Percentiles rank a stretch among this genome's conserved stretches.
These are phyloP conservation scores for Colletotrichum spinosum DNA, from an alignment of 2,329 filamentous ascomycete species.

Conservation along the genomic window DNA sequence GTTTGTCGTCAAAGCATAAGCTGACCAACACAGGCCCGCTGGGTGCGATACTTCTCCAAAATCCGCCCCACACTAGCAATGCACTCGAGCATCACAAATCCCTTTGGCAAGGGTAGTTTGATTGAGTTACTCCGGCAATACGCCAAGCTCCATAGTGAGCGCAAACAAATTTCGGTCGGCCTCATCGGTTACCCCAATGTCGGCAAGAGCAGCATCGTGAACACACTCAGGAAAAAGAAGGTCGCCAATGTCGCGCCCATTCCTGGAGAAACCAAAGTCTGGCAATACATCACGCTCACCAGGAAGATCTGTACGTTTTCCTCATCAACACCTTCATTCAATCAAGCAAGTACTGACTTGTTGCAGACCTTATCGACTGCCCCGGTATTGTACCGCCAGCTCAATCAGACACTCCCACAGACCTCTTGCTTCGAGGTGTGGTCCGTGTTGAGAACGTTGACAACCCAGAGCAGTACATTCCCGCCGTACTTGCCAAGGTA, in stretches of 20 bases:
- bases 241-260: slow-evolving; percentile 95
- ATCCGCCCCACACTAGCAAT: slow-evolving; percentile 96
- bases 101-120: slow-evolving; percentile 94
- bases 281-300: slow-evolving; percentile 98
- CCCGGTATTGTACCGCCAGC: slow-evolving; percentile 96
- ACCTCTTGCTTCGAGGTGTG: slow-evolving; percentile 90
- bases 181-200: slow-evolving; percentile 89
- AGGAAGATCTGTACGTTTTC: slow-evolving; percentile 73
- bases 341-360: slow-evolving; percentile 1
- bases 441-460: slow-evolving; percentile 94
- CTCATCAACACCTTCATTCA: too few relatives aligned
- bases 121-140: slow-evolving; percentile 95
- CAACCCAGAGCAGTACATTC: slow-evolving; percentile 95
- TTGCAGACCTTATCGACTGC: slow-evolving; percentile 84
- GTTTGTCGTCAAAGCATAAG: slow-evolving; percentile 33
- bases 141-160: slow-evolving; percentile 85
- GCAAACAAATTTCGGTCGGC: slow-evolving; percentile 92
- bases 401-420: slow-evolving; percentile 83
- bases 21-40: slow-evolving; percentile 77
- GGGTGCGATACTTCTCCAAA: slow-evolving; percentile 89
- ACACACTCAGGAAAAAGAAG: slow-evolving; percentile 93
- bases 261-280: slow-evolving; percentile 96
- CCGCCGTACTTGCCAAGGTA: slow-evolving; percentile 80
- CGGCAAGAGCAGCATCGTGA: slow-evolving; percentile 97
- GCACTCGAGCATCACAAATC: slow-evolving; percentile 93